Evolutionary conservation across 352 stramenopile species (phyloP).

Genomic region (Globisporangium recalcitrans): DNA sequence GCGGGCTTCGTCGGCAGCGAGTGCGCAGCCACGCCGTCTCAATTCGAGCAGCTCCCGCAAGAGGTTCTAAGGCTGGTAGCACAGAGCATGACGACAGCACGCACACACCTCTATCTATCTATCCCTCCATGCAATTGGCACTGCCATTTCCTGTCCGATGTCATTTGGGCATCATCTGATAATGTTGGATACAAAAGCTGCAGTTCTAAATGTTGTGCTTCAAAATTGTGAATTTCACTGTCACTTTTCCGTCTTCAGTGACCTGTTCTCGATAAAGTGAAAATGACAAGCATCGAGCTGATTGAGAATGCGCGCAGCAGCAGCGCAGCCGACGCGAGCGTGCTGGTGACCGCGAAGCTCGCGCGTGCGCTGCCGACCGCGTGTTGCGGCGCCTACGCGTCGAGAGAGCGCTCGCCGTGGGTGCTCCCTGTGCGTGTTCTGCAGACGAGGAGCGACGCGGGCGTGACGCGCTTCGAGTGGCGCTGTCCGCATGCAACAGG

Average conservation of each 20-base stretch:
- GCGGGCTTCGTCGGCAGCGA: neutral
- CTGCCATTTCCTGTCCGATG: neutral
- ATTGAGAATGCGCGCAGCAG: neutral
- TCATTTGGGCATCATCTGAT: no score
- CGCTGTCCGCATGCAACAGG: neutral
- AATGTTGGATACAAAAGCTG: no score
- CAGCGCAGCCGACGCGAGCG: neutral
- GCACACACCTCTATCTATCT: neutral
- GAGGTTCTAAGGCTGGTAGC: constrained; percentile 3
- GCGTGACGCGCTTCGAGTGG: constrained; percentile 5
- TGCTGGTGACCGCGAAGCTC: constrained; percentile 7
- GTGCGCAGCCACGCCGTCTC: neutral
- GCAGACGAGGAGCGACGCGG: neutral
- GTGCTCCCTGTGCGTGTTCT: neutral
- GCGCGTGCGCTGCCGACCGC: neutral
- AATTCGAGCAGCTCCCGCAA: constrained; percentile 14
- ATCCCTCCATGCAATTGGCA: neutral
- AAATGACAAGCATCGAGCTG: neutral
- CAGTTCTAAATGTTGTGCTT: no score
- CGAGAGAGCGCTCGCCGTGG: neutral
- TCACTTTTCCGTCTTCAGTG: no score
- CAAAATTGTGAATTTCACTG: no score
- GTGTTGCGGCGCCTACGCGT: neutral
- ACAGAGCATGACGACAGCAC: neutral
- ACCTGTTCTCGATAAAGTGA: neutral